Evolutionary conservation across 2,329 filamentous ascomycete genomes (phyloP), one percentile per base, ranked within the genome.

Genomic region (Alternaria brassicae): DNA sequence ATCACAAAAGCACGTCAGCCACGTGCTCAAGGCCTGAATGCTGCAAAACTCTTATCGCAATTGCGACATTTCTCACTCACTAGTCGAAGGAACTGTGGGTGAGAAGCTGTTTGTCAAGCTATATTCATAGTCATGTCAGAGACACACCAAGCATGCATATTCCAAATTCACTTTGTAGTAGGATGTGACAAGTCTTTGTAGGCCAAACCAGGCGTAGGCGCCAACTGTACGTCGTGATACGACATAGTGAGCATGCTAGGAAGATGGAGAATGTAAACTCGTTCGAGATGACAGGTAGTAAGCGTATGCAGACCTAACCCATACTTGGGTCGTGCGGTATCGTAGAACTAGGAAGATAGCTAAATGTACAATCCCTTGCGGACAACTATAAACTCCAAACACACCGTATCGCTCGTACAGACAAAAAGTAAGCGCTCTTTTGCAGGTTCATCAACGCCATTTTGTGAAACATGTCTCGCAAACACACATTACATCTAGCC

Each of bases 401-500:
- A 52, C 45, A 49, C 45, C 30, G 7, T 9, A 17, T 52, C 49
- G 49, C 49, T 52, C 49, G 25, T 30, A 40, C 37, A 28, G 36
- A 41, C 23, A 23, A 40, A 37, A 34, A 27, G 48, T 10, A 50
- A 50, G 23, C 30, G 34, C 21, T 13, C 25, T 51, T 40, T 51
- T 27, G 19, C 25, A 32, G 19, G 28, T 7, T 19, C 15, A 25
- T 23, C 37, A 52, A 52, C 37, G 49, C 49, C 49, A 52, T 36
- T 36, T 19, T 34, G 44, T 23, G 17, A 28, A 41, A 40, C 27
- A 42, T 37, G 37, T 21, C 39, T 41, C 15, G 27, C 49, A 48
- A 34, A 13, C 44, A 44, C 23, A 12, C 19, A 36, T 34, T 25
- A 23, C 25, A 51, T 13, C 59, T 61, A 72, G 23, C 70, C 69